phyloP scores from a whole-genome alignment of 768 basidiomycete genomes.

The Termitomyces sp. region DNA sequence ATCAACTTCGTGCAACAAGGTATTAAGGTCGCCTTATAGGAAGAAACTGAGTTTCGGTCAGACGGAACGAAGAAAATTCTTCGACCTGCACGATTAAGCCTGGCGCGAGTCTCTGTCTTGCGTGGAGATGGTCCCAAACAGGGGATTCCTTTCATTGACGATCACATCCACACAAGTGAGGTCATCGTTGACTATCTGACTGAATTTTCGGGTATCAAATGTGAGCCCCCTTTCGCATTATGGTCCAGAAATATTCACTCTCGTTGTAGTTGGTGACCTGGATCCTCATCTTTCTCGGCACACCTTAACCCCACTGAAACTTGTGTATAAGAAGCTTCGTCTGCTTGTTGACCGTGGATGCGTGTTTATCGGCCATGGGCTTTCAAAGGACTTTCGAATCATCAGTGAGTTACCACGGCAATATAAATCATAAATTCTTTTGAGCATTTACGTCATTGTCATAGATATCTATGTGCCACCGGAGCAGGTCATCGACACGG shows the following conservation, averaged over 20 bases:
- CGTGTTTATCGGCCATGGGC: conserved; percentile 94
- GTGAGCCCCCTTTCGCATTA: conserved; percentile 36
- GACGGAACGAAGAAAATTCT: conserved; percentile 93
- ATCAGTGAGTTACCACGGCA: conserved; percentile 64
- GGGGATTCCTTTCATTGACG: conserved; percentile 93
- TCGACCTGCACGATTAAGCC: conserved; percentile 83
- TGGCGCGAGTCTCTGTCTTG: conserved; percentile 92
- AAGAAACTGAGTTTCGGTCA: conserved; percentile 92
- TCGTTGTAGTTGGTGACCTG: conserved; percentile 75
- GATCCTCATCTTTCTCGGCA: conserved; percentile 79
- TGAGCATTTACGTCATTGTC: not conserved
- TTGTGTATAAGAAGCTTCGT: conserved; percentile 98
- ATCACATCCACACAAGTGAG: conserved; percentile 96
- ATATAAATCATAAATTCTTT: not conserved
- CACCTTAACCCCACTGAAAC: conserved; percentile 90
- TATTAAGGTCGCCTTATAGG: conserved; percentile 37
- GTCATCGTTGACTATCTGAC: conserved; percentile 95
- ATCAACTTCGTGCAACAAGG: not conserved
- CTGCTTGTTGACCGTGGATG: conserved; percentile 91
- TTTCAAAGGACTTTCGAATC: conserved; percentile 96
- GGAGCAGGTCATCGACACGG: conserved; percentile 93
- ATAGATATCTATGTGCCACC: conserved; percentile 94
- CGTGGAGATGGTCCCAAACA: conserved; percentile 78
- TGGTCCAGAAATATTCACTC: not conserved
- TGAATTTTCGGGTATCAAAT: conserved; percentile 93